Evolutionary conservation across 768 basidiomycete species (phyloP), one percentile per base, ranked within the genome.

Genomic region (Tricholoma saponaceum): DNA sequence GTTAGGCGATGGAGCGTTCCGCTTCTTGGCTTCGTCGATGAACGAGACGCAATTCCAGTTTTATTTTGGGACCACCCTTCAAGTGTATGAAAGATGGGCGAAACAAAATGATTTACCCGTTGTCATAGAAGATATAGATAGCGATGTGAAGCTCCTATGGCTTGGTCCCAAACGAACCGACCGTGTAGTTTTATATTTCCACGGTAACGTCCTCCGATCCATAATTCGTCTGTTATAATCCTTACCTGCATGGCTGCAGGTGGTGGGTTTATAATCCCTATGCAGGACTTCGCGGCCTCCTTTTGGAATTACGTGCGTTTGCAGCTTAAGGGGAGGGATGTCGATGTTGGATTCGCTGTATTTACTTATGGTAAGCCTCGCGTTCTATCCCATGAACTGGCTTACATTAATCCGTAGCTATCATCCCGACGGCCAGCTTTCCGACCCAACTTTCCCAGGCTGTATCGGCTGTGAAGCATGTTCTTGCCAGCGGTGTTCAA

Each of bases 381-480:
- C 20, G 2, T 32, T 18, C 0, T 43, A 16, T 14, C n/a, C 10
- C 5, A 23, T 5, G 13, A 3, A 26, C 16, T 9, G 28, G 28
- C 20, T 5, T 12, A 12, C 13, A 16, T 28, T 18, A n/a, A 28
- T 1, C 23, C 23, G 1, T 56, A 76, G 74, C 67, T 32, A 64
- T 75, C 9, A 56, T 72, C 18, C 76, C 76, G 7, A 66, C 65
- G 23, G 70, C 67, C 7, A 52, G 58, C 4, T 78, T 76, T 63
- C 76, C 76, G 5, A 69, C 65, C 0, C 74, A 70, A 32, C 67
- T 76, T 5, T 64, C 61, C 12, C 74, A 76, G 54, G 62, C 68
- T 1, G 51, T 65, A 3, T 46, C 62, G 7, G 74, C 69, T 4
- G 57, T 77, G n/a, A 57, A 71, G 28, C 70, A 73, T 56, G 65